A percentile compares a stretch with the other conserved stretches of the same genome.
Conservation (phyloP, 2,329 filamentous ascomycete genomes). For the Berkeleyomyces basicola region DNA sequence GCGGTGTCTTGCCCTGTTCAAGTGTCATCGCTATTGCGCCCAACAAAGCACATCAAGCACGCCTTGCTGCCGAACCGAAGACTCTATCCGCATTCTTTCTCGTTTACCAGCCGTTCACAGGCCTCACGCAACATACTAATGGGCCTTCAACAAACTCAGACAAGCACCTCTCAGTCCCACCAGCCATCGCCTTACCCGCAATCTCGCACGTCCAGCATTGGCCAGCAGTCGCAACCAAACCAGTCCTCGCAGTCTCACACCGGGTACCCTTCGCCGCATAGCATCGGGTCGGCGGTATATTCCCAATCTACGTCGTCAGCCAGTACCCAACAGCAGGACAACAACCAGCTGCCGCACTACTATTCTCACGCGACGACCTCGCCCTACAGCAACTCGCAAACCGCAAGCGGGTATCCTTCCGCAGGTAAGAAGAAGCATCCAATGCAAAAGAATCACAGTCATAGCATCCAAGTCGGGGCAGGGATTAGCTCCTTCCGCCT, state of each 20-base stretch:
- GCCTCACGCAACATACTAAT: slow-evolving; percentile 31
- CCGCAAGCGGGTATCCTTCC: slow-evolving; percentile 70
- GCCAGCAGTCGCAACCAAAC: slow-evolving; percentile 51
- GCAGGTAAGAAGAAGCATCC: slow-evolving; percentile 41
- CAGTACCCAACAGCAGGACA: slow-evolving; percentile 39
- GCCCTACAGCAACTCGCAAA: slow-evolving; percentile 61
- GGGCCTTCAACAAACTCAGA: slow-evolving; percentile 26
- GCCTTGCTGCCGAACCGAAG: no score
- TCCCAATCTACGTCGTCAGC: slow-evolving; percentile 46
- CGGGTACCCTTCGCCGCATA: slow-evolving; percentile 52
- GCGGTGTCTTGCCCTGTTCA: neutral
- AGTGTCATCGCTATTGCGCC: neutral
- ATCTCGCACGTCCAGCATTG: slow-evolving; percentile 53
- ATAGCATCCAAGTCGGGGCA: neutral
- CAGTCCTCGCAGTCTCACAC: slow-evolving; percentile 43
- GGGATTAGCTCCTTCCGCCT: neutral
- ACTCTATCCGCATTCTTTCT: neutral
- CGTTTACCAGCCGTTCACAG: neutral
- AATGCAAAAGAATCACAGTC: neutral
- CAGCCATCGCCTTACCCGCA: slow-evolving; percentile 49
- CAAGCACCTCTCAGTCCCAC: slow-evolving; percentile 44
- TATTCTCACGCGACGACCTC: slow-evolving; percentile 56
- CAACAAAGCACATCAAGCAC: no score
- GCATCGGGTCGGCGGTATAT: slow-evolving; percentile 31
- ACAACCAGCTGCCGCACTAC: slow-evolving; percentile 50